Evolutionary conservation across 2,329 filamentous ascomycete species (phyloP).

Genomic region (Calonectria pseudoturangicola): DNA sequence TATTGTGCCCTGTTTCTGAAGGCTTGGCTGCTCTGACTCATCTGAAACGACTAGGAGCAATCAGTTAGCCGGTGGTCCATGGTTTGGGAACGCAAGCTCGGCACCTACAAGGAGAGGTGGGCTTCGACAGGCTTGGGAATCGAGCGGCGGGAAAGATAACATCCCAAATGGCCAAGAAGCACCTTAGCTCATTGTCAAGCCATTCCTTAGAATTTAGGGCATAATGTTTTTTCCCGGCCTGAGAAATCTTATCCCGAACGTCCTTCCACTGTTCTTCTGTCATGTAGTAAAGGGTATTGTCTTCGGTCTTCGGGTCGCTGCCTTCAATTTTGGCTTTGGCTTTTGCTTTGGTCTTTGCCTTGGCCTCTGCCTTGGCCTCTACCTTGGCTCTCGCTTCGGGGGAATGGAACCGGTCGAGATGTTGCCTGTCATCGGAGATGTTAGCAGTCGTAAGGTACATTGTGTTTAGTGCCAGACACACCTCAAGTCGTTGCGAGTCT

Average conservation of each 20-base stretch:
- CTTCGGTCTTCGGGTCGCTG: background rate
- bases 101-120: background rate
- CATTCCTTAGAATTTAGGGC: background rate
- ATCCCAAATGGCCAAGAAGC: constrained; percentile 19
- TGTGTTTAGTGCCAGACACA: background rate
- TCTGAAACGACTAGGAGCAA: background rate
- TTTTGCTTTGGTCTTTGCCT: background rate
- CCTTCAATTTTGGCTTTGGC: background rate
- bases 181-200: background rate
- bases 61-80: background rate
- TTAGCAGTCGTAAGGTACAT: background rate
- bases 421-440: background rate
- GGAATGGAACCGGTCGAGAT: background rate
- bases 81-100: too few relatives aligned
- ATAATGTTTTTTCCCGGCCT: background rate
- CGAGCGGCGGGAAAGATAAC: background rate
- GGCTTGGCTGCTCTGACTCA: background rate
- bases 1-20: background rate
- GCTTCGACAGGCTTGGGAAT: background rate
- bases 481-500: background rate
- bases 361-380: background rate
- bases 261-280: background rate
- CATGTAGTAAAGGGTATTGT: constrained; percentile 17
- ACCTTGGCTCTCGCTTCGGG: background rate
- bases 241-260: background rate